Percentiles rank a stretch among this genome's conserved stretches.
These are phyloP conservation scores for Candida sp. DNA, from an alignment of 1,139 yeast species.

Conservation along the genomic window DNA sequence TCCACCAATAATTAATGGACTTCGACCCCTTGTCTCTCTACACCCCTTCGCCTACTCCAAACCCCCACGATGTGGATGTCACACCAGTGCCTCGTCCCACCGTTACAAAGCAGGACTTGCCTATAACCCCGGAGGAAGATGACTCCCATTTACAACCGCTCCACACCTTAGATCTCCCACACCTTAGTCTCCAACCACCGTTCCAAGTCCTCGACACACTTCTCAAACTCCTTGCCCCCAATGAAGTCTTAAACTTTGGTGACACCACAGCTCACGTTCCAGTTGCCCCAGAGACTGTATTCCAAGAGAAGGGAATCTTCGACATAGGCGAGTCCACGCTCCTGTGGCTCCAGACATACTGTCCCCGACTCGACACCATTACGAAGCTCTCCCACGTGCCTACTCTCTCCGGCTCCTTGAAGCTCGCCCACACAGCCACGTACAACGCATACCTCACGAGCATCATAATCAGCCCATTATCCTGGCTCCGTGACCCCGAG, in stretches of 20 bases:
- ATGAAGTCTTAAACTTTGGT: constrained; percentile 61
- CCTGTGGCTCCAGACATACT: constrained; percentile 43
- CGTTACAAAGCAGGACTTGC: background rate
- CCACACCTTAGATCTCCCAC: constrained; percentile 73
- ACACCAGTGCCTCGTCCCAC: background rate
- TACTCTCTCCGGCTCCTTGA: constrained; percentile 26
- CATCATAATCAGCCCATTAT: constrained; percentile 59
- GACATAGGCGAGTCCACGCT: constrained; percentile 25
- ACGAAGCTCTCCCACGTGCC: constrained; percentile 31
- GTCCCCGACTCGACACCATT: constrained; percentile 35
- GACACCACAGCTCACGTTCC: constrained; percentile 10
- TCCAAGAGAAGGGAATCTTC: constrained; percentile 16
- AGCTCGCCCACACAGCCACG: constrained; percentile 21
- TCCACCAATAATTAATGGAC: constrained; percentile 23
- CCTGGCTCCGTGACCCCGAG: constrained; percentile 46
- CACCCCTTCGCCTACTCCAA: constrained; percentile 25
- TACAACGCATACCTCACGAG: constrained; percentile 67
- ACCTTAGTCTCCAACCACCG: constrained; percentile 52
- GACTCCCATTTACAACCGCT: constrained; percentile 38
- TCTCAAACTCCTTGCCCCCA: constrained; percentile 55
- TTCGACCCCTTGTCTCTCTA: constrained; percentile 50
- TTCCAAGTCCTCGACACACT: constrained; percentile 46
- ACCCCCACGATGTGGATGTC: background rate
- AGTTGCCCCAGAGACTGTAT: constrained; percentile 12
- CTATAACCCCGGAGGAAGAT: constrained; percentile 11